phyloP scores from a whole-genome alignment of 2,329 filamentous ascomycete species.

The Paramyrothecium roridum region DNA sequence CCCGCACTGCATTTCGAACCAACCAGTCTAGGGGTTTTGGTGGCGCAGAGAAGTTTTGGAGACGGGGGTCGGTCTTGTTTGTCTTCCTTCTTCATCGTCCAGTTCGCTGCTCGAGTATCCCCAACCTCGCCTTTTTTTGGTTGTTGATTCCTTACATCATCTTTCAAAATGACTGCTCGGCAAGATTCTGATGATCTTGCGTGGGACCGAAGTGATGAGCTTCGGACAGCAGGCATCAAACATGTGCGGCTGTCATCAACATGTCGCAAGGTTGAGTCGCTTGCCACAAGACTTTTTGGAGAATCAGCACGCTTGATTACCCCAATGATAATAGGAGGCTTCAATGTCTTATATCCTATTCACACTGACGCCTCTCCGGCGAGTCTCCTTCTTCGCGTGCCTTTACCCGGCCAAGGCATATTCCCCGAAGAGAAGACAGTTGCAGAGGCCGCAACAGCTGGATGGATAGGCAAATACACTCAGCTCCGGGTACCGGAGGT shows the following conservation, averaged over 20 bases:
- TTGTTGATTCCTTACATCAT: too few relatives aligned
- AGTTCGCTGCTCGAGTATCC: too few relatives aligned
- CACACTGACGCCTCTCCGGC: too few relatives aligned
- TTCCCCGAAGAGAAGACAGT: slow-evolving; percentile 18
- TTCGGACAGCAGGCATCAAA: not conserved
- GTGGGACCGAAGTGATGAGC: not conserved
- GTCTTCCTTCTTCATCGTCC: too few relatives aligned
- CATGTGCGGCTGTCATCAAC: not conserved
- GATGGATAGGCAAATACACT: slow-evolving; percentile 12
- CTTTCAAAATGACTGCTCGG: not conserved
- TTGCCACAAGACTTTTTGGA: not conserved
- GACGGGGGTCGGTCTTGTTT: too few relatives aligned
- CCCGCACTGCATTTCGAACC: too few relatives aligned
- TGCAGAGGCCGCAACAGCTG: slow-evolving; percentile 16
- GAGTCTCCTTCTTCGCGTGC: too few relatives aligned
- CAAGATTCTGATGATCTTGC: not conserved
- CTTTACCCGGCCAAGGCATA: slow-evolving; percentile 11
- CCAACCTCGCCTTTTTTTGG: too few relatives aligned
- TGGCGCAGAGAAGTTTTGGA: too few relatives aligned
- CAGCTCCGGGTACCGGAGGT: slow-evolving; percentile 18
- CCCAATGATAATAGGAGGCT: not conserved
- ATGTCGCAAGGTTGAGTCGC: not conserved
- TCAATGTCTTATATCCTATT: not conserved
- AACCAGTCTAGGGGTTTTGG: too few relatives aligned
- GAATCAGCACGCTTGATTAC: not conserved